These are phyloP conservation scores for Saccharomycopsis hybrid DNA, from an alignment of 1,139 yeast species.

Conservation along the genomic window DNA sequence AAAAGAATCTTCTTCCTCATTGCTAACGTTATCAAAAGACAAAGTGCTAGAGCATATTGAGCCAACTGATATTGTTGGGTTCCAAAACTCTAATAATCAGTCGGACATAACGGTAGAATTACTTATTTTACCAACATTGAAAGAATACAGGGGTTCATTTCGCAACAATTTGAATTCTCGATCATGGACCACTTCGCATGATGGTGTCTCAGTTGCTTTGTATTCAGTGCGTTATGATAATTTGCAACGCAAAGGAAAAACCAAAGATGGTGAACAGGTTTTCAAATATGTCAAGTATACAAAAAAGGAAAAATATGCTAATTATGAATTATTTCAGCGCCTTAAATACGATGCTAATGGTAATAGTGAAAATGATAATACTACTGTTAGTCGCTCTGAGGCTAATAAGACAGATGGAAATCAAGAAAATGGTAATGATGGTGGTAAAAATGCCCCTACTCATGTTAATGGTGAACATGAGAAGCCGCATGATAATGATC, in stretches of 20 bases:
- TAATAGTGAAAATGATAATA: no score
- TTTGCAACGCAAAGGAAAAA: conserved; percentile 2
- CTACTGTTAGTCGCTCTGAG: no score
- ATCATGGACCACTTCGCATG: conserved; percentile 61
- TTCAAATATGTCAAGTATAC: no score
- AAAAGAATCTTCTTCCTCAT: no score
- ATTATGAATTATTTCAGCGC: no score
- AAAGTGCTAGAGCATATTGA: background rate
- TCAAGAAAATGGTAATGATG: no score
- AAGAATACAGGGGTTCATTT: conserved; percentile 53
- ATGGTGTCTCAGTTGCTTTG: conserved; percentile 61
- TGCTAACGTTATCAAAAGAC: background rate
- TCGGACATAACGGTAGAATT: conserved; percentile 67
- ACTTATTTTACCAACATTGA: conserved; percentile 61
- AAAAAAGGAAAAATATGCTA: no score
- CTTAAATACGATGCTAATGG: no score
- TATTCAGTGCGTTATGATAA: conserved; percentile 36
- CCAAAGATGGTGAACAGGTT: conserved; percentile 3
- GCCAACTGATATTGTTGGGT: background rate
- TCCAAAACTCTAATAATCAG: conserved; percentile 11
- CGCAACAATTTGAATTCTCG: conserved; percentile 70
- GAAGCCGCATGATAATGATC: no score
- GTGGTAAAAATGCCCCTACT: no score
- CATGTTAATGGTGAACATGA: no score
- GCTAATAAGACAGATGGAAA: no score